Percentiles rank a stretch among this genome's conserved stretches.
phyloP scores from a whole-genome alignment of 148 eudicot genomes.

The Polygonum maritimum region DNA sequence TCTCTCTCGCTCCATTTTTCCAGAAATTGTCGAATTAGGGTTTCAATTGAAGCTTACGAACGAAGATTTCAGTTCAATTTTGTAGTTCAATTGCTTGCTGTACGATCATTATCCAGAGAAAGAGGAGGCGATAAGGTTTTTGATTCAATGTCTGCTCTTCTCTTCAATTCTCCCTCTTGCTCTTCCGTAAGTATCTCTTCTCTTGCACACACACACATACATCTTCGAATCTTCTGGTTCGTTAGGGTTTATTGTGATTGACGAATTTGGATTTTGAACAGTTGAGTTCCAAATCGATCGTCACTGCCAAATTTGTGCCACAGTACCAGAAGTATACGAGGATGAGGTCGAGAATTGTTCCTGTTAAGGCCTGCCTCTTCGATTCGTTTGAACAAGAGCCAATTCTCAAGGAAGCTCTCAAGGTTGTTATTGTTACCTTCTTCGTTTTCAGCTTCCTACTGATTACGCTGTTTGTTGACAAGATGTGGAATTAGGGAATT shows the following conservation, averaged over 20 bases:
- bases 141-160: slow-evolving; percentile 1
- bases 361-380: slow-evolving; percentile 3
- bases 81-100: background rate
- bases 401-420: slow-evolving; percentile 11
- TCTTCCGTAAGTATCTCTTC: background rate
- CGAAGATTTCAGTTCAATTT: background rate
- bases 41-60: background rate
- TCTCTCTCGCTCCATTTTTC: background rate
- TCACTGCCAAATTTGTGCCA: background rate
- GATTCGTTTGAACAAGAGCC: slow-evolving; percentile 1
- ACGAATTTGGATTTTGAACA: background rate
- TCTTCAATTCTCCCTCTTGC: background rate
- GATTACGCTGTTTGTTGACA: background rate
- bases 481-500: background rate
- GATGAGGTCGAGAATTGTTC: background rate
- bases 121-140: background rate
- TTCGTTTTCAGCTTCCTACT: background rate
- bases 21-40: background rate
- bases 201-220: background rate
- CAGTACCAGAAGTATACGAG: background rate
- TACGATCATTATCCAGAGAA: background rate
- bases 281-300: background rate
- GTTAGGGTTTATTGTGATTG: background rate
- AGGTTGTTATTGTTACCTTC: slow-evolving; percentile 2
- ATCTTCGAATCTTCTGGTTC: background rate